Base-by-base conservation (phyloP, 352 stramenopile species). In the Phytophthora quininea region DNA sequence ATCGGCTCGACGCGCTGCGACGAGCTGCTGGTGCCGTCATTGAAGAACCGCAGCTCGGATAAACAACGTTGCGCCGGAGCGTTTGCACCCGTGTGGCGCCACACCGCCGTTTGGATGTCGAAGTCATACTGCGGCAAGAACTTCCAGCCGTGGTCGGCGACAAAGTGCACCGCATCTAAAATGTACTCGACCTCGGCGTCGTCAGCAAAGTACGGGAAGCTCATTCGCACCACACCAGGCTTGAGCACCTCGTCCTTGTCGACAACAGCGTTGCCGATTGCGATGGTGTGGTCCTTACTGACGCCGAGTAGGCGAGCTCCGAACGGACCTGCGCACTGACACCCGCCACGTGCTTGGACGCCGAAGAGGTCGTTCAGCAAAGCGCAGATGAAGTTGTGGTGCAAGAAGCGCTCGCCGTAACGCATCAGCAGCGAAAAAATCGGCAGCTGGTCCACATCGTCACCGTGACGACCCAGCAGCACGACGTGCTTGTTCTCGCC, bases 321-420 rank as follows among this genome's bases (percentile, higher is more conserved):
- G 65, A 98, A 99, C 1, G 96, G 96, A 40, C 97, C 97, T 12
- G 97, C 96, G 94, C 84, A 69, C 74, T 89, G 89, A 97, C 77
- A 86, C 4, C 78, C 78, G 8, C 78, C 78, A 12, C 76, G 76
- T 4, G 61, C 79, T 49, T 84, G 97, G 40, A 99, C 92, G 11
- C 97, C 97, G 70, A 99, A 99, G 3, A 99, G 74, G 76, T 99
- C 97, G 63, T 99, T 99, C 11, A 99, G 79, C 35, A 99, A 69
- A 35, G 96, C 95, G 59, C 92, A 98, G 7, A 99, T 95, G 62
- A 98, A 99, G 69, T 99, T 99, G 80, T 98, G 99, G 74, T 99
- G 97, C 31, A 99, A 75, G 73, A 98, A 99, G n/a, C 91, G 64
- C 37, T 89, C 73, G 1, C 87, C 85, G 38, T 82, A 96, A n/a